Evolutionary conservation across 805 yeast genomes (phyloP).

Genomic region (Zygosaccharomyces bisporus): DNA sequence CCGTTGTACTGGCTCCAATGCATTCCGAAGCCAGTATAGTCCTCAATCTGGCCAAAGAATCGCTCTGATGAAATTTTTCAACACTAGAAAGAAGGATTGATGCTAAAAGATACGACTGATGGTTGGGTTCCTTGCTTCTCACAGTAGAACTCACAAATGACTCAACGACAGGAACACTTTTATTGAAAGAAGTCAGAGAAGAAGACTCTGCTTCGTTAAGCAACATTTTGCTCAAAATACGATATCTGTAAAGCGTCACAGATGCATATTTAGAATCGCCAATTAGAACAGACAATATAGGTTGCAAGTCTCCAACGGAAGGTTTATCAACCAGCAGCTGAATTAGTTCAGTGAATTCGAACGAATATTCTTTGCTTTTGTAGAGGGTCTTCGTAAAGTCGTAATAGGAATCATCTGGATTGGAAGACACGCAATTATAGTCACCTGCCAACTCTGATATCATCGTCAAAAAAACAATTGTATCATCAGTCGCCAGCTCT

Average conservation of each 20-base stretch:
- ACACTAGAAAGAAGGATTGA: slow-evolving; percentile 37
- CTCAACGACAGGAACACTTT: slow-evolving; percentile 29
- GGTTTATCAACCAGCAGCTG: slow-evolving; percentile 6
- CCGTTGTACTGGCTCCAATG: slow-evolving; percentile 47
- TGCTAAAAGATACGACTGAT: slow-evolving; percentile 29
- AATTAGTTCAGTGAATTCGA: slow-evolving; percentile 13
- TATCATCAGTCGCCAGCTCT: slow-evolving; percentile 10
- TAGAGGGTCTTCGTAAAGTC: slow-evolving; percentile 23
- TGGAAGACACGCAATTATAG: slow-evolving; percentile 33
- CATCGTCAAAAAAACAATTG: slow-evolving; percentile 32
- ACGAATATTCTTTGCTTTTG: slow-evolving; percentile 11
- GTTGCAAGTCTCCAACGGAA: background rate
- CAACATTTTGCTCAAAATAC: slow-evolving; percentile 36
- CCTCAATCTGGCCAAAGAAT: slow-evolving; percentile 49
- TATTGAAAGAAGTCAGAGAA: slow-evolving; percentile 26
- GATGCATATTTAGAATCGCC: slow-evolving; percentile 3
- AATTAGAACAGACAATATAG: slow-evolving; percentile 1
- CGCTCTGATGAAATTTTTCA: slow-evolving; percentile 37
- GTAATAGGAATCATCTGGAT: slow-evolving; percentile 20
- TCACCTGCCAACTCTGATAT: slow-evolving; percentile 40
- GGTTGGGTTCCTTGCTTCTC: slow-evolving; percentile 33
- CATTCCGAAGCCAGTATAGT: slow-evolving; percentile 63
- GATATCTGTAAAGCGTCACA: slow-evolving; percentile 34
- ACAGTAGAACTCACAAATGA: slow-evolving; percentile 35
- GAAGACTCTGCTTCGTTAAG: slow-evolving; percentile 31